Conservation (phyloP, 148 eudicot species). For the Rhododendron griersonianum region DNA sequence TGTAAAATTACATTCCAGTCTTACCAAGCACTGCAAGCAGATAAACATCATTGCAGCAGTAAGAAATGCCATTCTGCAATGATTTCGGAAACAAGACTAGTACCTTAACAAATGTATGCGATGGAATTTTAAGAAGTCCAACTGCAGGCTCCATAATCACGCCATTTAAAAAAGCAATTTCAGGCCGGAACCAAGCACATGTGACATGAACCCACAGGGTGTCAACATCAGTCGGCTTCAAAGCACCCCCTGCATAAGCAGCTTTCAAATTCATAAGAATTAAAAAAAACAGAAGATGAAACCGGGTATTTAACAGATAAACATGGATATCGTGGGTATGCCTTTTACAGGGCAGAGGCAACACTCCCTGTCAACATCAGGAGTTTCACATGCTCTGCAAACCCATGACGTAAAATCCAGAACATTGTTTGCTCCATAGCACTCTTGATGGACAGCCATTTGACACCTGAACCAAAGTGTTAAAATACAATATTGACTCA, state of each 20-base stretch:
- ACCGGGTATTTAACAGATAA: not conserved
- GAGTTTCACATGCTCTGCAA: constrained; percentile 87
- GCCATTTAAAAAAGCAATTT: constrained; percentile 66
- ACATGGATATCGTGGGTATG: constrained; percentile 14
- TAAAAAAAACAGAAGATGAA: constrained; percentile 5
- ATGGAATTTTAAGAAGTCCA: constrained; percentile 69
- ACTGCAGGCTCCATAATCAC: constrained; percentile 92
- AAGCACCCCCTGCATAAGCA: constrained; percentile 74
- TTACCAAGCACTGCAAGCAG: not conserved
- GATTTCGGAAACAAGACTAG: not conserved
- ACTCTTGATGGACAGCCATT: constrained; percentile 98
- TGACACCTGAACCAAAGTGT: constrained; percentile 65
- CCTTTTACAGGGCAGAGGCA: constrained; percentile 98
- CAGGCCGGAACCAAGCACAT: constrained; percentile 98
- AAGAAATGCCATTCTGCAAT: not conserved
- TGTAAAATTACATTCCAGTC: not conserved
- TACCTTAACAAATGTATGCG: constrained; percentile 69
- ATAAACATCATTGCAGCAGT: not conserved
- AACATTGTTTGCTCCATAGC: constrained; percentile 70
- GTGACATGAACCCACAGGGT: constrained; percentile 94
- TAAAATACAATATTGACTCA: not conserved
- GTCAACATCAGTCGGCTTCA: constrained; percentile 89
- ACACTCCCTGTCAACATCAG: constrained; percentile 65
- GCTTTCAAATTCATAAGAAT: constrained; percentile 8
- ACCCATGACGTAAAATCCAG: constrained; percentile 88